Evolutionary conservation across 148 eudicot species (phyloP).

Genomic region (Nepenthes mirabilis): DNA sequence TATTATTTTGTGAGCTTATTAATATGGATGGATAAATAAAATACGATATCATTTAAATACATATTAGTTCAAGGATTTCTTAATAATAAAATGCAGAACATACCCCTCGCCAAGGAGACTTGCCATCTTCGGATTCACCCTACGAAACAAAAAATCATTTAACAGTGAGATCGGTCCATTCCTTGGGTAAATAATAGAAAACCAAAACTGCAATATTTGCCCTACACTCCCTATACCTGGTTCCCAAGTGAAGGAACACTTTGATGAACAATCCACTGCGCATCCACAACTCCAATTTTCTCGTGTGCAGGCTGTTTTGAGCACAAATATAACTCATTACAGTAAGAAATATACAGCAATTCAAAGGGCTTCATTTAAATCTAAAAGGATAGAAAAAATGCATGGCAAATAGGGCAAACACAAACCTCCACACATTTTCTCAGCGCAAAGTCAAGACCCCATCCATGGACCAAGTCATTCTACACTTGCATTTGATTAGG

Average conservation of each 20-base stretch:
- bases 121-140: not conserved
- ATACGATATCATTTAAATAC: no score
- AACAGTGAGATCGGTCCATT: not conserved
- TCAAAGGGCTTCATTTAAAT: not conserved
- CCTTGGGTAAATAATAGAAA: not conserved
- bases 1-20: no score
- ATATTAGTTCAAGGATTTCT: no score
- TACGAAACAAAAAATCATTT: not conserved
- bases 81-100: no score
- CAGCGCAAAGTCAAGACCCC: conserved; percentile 92
- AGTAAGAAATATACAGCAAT: not conserved
- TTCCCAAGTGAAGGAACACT: conserved; percentile 61
- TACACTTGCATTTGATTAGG: conserved; percentile 16
- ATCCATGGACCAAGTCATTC: conserved; percentile 97
- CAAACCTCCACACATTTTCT: conserved; percentile 75
- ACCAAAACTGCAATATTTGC: not conserved
- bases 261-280: conserved; percentile 81
- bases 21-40: no score
- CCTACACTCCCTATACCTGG: conserved; percentile 31
- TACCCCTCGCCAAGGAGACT: no score
- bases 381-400: not conserved
- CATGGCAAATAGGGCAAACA: not conserved
- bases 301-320: conserved; percentile 64
- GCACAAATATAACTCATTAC: conserved; percentile 1
- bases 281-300: conserved; percentile 89